These are phyloP conservation scores for Wickerhamomyces rabaulensis DNA, from an alignment of 805 yeast species.

Conservation along the genomic window DNA sequence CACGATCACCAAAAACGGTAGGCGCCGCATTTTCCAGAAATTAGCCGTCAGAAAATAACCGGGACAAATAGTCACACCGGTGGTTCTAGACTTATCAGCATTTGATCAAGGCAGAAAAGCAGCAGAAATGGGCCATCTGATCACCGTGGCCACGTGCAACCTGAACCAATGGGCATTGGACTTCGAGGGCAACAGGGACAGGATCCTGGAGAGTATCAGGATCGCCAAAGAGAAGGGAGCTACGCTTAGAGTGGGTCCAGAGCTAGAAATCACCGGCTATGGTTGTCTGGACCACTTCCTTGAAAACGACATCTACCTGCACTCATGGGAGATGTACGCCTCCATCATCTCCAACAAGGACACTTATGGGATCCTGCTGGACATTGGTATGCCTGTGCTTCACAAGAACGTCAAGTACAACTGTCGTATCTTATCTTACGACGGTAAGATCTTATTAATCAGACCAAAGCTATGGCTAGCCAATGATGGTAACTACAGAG, in stretches of 20 bases:
- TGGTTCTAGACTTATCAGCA: not conserved
- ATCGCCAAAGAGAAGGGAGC: conserved; percentile 78
- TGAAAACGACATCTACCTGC: conserved; percentile 83
- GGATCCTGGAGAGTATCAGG: conserved; percentile 76
- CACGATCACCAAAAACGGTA: not conserved
- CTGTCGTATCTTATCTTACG: conserved; percentile 78
- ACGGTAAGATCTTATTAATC: conserved; percentile 75
- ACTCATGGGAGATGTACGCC: conserved; percentile 92
- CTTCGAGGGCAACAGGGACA: conserved; percentile 92
- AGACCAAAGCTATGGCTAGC: conserved; percentile 93
- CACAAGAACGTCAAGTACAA: conserved; percentile 88
- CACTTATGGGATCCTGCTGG: conserved; percentile 74
- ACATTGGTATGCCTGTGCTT: conserved; percentile 90
- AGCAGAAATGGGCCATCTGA: conserved; percentile 68
- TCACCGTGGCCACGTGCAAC: conserved; percentile 90
- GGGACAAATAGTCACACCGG: too few relatives aligned
- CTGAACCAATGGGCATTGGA: conserved; percentile 98
- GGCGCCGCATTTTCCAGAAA: not conserved
- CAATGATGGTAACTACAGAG: conserved; percentile 96
- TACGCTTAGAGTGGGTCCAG: conserved; percentile 90
- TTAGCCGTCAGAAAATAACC: not conserved
- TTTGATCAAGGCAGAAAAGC: not conserved
- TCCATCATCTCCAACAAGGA: conserved; percentile 64
- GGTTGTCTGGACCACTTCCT: conserved; percentile 93
- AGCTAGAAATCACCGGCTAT: conserved; percentile 89